Base-by-base conservation (phyloP, 2,329 filamentous ascomycete species). In the Trichoderma aggressivum region DNA sequence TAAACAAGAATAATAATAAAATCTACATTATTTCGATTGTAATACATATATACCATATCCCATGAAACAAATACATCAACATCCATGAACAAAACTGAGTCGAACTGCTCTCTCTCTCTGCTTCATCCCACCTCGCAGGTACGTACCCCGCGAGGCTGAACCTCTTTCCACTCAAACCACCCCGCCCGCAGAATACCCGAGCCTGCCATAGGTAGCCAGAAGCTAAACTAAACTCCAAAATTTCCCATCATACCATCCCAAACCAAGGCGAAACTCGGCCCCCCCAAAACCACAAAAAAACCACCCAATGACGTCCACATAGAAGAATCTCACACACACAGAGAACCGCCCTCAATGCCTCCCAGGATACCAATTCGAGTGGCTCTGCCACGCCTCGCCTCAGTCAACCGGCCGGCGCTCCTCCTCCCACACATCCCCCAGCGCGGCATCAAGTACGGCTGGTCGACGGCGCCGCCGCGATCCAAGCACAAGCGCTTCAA, bases 401-500 rank as follows among this genome's bases (percentile, higher is more conserved):
- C 77, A 8, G 75, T 77, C 18, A 30, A 71, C 75, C 73, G 76
- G 59, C 39, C 66, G 11, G 28, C 55, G 3, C 79, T 82, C 68
- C 80, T 86, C 73, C 82, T 87, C 75, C 82, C 85, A 62, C 82
- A 81, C 68, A 84, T 81, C 39, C 76, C 83, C 71, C 79, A 78
- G 73, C 86, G 85, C 77, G 83, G 84, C 78, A 84, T 88, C 77
- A 85, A 87, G 73, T 86, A 87, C 78, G 89, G 89, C 77, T 91
- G 89, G 89, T 84, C 83, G 70, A 91, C 88, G 3, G 82, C 85
- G 71, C 82, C 86, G 69, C 77, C 81, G 32, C 86, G 86, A 72
- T 80, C 78, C 75, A 87, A 87, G 78, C 87, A 86, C 70, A 84
- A 82, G 64, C 87, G 86, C 70, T 91, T 90, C 85, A 90, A 91